Percentiles rank a stretch among this genome's conserved stretches.
Evolutionary conservation across 148 eudicot genomes (phyloP).

Genomic region (Rhododendron henanense): DNA sequence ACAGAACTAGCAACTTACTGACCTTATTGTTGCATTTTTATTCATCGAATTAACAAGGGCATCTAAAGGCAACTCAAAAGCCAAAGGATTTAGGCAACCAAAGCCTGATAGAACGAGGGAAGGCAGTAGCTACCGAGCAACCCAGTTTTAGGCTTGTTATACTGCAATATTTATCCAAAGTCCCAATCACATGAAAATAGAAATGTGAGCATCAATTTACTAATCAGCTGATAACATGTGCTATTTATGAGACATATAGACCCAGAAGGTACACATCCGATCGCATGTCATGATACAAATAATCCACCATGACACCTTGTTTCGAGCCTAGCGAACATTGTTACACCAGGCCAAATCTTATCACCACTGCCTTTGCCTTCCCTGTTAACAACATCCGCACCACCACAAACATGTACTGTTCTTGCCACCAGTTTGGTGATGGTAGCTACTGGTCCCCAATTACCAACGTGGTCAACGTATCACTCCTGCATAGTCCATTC

Average conservation of each 20-base stretch:
- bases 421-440: background rate
- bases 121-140: background rate
- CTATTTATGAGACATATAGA: background rate
- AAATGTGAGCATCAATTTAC: background rate
- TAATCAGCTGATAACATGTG: background rate
- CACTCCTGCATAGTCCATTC: background rate
- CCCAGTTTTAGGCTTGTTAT: background rate
- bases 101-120: background rate
- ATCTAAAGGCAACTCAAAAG: background rate
- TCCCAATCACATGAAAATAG: background rate
- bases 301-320: background rate
- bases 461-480: background rate
- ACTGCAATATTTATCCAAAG: background rate
- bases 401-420: background rate
- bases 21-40: background rate
- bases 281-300: background rate
- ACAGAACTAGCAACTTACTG: background rate
- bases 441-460: background rate
- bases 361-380: background rate
- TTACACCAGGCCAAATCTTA: background rate
- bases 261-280: background rate
- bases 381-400: background rate
- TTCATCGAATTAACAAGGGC: background rate
- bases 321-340: background rate
- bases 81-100: background rate